phyloP scores from a whole-genome alignment of 83 land plant genomes.

The Picea abies region DNA sequence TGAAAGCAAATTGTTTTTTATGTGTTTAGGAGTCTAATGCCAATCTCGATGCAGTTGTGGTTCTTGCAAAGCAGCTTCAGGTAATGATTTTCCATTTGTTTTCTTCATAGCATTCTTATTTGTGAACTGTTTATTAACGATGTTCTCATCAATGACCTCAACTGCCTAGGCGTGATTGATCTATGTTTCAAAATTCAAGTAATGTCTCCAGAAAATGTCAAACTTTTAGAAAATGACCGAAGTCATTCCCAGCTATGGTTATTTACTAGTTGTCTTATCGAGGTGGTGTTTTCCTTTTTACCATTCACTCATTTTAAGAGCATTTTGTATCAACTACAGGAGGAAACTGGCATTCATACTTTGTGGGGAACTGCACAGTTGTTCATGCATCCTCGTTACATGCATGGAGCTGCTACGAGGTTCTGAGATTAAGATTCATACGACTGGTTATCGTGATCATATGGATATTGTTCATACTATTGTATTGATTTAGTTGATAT shows the following conservation, averaged over 20 bases:
- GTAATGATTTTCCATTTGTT: constrained; percentile 19
- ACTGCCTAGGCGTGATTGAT: not conserved
- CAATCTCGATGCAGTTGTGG: constrained; percentile 87
- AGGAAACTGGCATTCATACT: constrained; percentile 76
- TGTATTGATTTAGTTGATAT: not conserved
- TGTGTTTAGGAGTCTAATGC: constrained; percentile 82
- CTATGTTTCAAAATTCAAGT: too few relatives aligned
- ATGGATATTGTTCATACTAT: not conserved
- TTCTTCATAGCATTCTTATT: constrained; percentile 4
- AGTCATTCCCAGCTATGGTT: not conserved
- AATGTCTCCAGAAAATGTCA: too few relatives aligned
- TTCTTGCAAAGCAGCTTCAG: constrained; percentile 92
- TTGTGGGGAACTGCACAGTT: constrained; percentile 98
- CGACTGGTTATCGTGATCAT: not conserved
- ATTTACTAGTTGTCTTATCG: too few relatives aligned
- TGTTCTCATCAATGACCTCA: not conserved
- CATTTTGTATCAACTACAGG: constrained; percentile 17
- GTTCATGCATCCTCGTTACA: constrained; percentile 92
- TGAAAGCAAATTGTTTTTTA: not conserved
- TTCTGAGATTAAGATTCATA: constrained; percentile 17
- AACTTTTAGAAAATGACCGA: too few relatives aligned
- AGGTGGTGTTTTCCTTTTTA: not conserved
- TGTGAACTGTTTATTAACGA: not conserved
- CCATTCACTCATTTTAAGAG: not conserved
- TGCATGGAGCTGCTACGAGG: constrained; percentile 99